phyloP scores from a whole-genome alignment of 768 basidiomycete genomes.

The Auriscalpium vulgare region DNA sequence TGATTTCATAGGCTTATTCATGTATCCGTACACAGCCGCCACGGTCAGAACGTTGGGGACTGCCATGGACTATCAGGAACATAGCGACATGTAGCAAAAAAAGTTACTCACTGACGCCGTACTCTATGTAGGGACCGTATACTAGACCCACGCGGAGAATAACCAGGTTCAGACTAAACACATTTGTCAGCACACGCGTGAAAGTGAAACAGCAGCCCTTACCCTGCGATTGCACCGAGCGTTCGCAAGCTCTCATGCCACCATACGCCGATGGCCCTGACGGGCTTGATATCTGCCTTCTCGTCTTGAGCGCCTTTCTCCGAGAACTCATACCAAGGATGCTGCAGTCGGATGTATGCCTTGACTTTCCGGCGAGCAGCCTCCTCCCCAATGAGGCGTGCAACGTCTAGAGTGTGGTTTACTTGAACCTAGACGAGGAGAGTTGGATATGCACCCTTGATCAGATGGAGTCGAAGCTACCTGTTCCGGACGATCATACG shows the following conservation, averaged over 20 bases:
- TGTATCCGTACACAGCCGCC: constrained; percentile 71
- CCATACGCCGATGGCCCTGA: constrained; percentile 68
- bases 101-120: constrained; percentile 30
- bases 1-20: constrained; percentile 81
- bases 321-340: constrained; percentile 70
- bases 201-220: constrained; percentile 17
- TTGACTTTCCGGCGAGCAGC: constrained; percentile 73
- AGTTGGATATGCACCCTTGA: background rate
- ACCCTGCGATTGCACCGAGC: constrained; percentile 70
- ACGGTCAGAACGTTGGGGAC: constrained; percentile 68
- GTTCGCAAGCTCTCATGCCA: constrained; percentile 82
- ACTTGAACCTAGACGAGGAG: constrained; percentile 56
- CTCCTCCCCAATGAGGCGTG: constrained; percentile 63
- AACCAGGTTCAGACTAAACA: constrained; percentile 65
- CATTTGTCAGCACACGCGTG: background rate
- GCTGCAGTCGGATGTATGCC: constrained; percentile 71
- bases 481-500: constrained; percentile 66
- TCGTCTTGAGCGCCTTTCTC: constrained; percentile 61
- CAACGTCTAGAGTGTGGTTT: constrained; percentile 61
- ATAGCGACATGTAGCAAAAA: background rate
- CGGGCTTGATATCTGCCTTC: constrained; percentile 67
- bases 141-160: constrained; percentile 66
- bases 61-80: constrained; percentile 20
- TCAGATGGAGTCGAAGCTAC: constrained; percentile 32
- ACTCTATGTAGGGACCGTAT: constrained; percentile 77